These are phyloP conservation scores for Globisporangium iwayamae DNA, from an alignment of 352 stramenopile species.

Conservation along the genomic window DNA sequence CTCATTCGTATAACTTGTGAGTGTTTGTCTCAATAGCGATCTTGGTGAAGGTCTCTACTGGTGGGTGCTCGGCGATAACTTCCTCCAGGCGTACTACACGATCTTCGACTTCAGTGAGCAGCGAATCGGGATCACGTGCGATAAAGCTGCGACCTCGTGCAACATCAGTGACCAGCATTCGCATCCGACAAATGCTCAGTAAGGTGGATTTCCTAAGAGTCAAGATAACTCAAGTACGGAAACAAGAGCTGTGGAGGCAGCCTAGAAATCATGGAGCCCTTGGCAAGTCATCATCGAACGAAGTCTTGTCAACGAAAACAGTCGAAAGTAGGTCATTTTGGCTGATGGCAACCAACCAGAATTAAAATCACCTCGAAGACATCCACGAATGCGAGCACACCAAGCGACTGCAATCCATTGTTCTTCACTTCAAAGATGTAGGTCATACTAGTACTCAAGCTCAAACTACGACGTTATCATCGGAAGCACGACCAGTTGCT, in stretches of 20 bases:
- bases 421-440: no score
- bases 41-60: slow-evolving; percentile 40
- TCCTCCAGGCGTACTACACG: slow-evolving; percentile 62
- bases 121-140: slow-evolving; percentile 50
- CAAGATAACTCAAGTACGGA: background rate
- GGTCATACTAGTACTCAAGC: no score
- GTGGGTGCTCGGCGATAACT: slow-evolving; percentile 64
- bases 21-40: slow-evolving; percentile 17
- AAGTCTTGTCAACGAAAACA: background rate
- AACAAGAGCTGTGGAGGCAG: background rate
- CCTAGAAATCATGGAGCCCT: background rate
- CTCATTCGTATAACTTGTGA: background rate
- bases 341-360: no score
- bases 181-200: background rate
- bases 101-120: slow-evolving; percentile 47
- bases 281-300: no score
- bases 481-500: no score
- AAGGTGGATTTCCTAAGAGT: background rate
- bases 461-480: no score
- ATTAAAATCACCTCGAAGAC: no score
- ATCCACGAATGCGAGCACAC: no score
- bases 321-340: background rate
- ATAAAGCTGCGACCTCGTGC: slow-evolving; percentile 17
- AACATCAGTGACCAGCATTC: background rate
- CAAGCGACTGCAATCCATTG: no score